These are phyloP conservation scores for Trypanosoma brucei DNA, from an alignment of 208 protist species.

Conservation along the genomic window DNA sequence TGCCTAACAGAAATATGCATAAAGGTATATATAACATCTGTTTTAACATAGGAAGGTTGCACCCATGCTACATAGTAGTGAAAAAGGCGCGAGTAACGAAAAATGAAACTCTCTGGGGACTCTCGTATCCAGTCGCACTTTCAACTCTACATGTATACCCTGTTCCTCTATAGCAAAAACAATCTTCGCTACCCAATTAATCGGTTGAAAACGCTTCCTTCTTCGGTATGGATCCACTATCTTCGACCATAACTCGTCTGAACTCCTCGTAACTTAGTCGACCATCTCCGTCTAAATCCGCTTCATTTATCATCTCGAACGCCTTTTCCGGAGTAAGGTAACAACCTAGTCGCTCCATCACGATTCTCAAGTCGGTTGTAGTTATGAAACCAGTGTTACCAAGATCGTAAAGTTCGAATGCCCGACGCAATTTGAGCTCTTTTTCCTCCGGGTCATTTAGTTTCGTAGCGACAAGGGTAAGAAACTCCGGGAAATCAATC, in stretches of 20 bases:
- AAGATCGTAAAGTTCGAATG: conserved; percentile 94
- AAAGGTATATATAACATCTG: too few species aligned
- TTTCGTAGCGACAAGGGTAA: conserved; percentile 87
- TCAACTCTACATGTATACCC: too few species aligned
- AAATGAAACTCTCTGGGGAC: too few species aligned
- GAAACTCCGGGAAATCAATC: conserved; percentile 97
- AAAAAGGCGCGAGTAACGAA: too few species aligned
- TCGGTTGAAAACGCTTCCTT: neutral
- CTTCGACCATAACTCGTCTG: conserved; percentile 69
- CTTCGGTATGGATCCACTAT: conserved; percentile 15
- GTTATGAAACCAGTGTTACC: conserved; percentile 93
- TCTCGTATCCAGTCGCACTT: too few species aligned
- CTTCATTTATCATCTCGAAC: conserved; percentile 91
- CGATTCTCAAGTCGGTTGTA: conserved; percentile 83
- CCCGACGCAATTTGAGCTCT: conserved; percentile 88
- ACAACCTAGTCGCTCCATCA: conserved; percentile 92
- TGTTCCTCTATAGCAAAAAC: neutral
- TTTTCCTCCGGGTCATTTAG: conserved; percentile 89
- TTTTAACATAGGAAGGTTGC: too few species aligned
- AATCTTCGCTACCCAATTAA: neutral
- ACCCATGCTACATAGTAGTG: too few species aligned
- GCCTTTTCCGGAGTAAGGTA: conserved; percentile 86
- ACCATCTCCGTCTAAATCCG: conserved; percentile 86
- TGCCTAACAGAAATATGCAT: too few species aligned
- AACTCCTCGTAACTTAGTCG: conserved; percentile 88